Percentiles rank a stretch among this genome's conserved stretches.
Evolutionary conservation across 306 rosid species (phyloP).

Genomic region (Acmispon strigosus): DNA sequence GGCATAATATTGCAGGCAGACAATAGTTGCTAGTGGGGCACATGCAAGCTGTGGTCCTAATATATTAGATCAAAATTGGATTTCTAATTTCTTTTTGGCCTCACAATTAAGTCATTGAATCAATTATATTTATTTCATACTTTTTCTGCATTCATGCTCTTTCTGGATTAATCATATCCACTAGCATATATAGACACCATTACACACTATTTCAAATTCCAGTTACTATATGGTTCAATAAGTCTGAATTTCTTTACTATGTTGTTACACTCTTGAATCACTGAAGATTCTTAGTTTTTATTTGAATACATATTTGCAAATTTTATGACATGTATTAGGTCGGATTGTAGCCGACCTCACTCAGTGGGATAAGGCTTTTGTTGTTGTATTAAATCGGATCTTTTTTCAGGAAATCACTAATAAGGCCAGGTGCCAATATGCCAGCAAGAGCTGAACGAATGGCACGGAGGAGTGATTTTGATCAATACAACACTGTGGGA

Average conservation of each 20-base stretch:
- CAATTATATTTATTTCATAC: slow-evolving; percentile 7
- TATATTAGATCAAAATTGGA: neutral
- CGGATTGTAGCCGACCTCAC: neutral
- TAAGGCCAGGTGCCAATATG: slow-evolving; percentile 94
- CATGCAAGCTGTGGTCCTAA: slow-evolving; percentile 28
- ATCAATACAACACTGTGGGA: slow-evolving; percentile 73
- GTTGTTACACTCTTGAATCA: neutral
- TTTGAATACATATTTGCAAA: neutral
- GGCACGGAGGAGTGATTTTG: slow-evolving; percentile 81
- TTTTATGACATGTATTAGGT: neutral
- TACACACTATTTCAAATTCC: neutral
- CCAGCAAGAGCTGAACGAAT: slow-evolving; percentile 94
- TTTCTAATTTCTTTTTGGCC: slow-evolving; percentile 17
- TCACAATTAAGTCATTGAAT: slow-evolving; percentile 15
- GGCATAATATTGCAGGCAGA: slow-evolving; percentile 25
- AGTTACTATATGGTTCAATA: neutral
- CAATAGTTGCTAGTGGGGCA: slow-evolving; percentile 44
- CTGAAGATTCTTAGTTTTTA: neutral
- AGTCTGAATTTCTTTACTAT: neutral
- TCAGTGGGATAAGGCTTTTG: no score
- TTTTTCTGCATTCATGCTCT: neutral
- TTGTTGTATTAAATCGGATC: neutral
- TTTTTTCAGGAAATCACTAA: slow-evolving; percentile 74
- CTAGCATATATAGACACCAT: neutral
- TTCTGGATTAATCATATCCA: neutral